phyloP scores from a whole-genome alignment of 176 grass and related monocot species.

The Themeda triandra region DNA sequence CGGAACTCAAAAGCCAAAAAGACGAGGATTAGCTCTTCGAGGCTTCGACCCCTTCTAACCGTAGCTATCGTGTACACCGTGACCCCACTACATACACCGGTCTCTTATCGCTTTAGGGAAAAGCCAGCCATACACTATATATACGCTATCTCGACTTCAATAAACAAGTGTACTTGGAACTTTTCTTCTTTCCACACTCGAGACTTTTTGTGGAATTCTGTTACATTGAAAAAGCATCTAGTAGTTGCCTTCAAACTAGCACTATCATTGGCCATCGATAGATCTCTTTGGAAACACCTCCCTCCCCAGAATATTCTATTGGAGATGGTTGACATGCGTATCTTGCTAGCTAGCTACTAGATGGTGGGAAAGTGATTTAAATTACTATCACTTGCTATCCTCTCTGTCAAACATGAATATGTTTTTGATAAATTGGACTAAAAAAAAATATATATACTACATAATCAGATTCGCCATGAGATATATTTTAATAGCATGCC shows the following conservation, averaged over 20 bases:
- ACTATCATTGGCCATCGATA: conserved; percentile 1
- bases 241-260: not conserved
- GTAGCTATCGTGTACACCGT: not conserved
- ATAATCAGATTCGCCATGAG: not conserved
- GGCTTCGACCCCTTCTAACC: not conserved
- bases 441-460: not conserved
- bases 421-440: not conserved
- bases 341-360: not conserved
- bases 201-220: not conserved
- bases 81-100: not conserved
- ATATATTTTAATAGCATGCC: no score
- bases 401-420: no score
- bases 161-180: not conserved
- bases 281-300: conserved; percentile 5
- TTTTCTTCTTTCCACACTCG: conserved; percentile 16
- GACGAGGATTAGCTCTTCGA: not conserved
- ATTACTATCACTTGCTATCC: no score
- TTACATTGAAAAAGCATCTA: conserved; percentile 6
- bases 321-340: not conserved
- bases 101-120: conserved; percentile 20
- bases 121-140: not conserved
- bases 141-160: not conserved
- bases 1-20: conserved; percentile 15
- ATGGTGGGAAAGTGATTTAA: not conserved
- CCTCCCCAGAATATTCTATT: not conserved